A percentile compares a stretch with the other conserved stretches of the same genome.
Evolutionary conservation across 257 asterid genomes (phyloP).

Genomic region (Parsonsia alboflavescens): DNA sequence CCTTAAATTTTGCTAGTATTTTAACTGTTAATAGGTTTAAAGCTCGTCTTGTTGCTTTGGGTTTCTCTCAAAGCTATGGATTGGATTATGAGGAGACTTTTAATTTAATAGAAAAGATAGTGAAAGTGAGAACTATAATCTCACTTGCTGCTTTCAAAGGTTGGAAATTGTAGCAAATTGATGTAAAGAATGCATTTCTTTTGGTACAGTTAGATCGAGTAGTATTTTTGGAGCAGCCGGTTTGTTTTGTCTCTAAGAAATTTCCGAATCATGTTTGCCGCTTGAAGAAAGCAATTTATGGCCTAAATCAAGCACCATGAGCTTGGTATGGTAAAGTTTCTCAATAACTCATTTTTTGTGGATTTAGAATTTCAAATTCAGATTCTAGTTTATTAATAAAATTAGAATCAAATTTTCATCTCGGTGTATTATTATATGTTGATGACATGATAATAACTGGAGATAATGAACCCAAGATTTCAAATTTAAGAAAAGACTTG

Average conservation of each 20-base stretch:
- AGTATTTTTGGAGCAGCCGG: too few species aligned
- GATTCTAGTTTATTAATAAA: constrained; percentile 14
- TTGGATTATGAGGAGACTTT: constrained; percentile 12
- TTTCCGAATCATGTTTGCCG: too few species aligned
- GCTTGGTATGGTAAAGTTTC: constrained; percentile 4
- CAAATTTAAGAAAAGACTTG: not conserved
- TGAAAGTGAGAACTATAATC: not conserved
- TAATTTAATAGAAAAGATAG: constrained; percentile 10
- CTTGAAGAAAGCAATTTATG: too few species aligned
- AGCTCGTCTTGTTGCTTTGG: too few species aligned
- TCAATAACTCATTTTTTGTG: constrained; percentile 1
- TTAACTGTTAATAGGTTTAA: constrained; percentile 3
- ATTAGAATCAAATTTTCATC: not conserved
- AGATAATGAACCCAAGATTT: not conserved
- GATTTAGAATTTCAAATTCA: constrained; percentile 4
- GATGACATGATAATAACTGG: not conserved
- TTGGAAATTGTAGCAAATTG: too few species aligned
- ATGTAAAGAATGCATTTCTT: too few species aligned
- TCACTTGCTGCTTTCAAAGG: not conserved
- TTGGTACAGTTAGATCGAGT: too few species aligned
- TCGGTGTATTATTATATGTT: not conserved
- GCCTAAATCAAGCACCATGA: too few species aligned
- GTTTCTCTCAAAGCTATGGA: too few species aligned
- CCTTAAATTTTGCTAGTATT: too few species aligned
- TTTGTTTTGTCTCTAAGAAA: too few species aligned